phyloP scores from a whole-genome alignment of 1,284 basidiomycete genomes.

The Cutaneotrichosporon spelunceum region DNA sequence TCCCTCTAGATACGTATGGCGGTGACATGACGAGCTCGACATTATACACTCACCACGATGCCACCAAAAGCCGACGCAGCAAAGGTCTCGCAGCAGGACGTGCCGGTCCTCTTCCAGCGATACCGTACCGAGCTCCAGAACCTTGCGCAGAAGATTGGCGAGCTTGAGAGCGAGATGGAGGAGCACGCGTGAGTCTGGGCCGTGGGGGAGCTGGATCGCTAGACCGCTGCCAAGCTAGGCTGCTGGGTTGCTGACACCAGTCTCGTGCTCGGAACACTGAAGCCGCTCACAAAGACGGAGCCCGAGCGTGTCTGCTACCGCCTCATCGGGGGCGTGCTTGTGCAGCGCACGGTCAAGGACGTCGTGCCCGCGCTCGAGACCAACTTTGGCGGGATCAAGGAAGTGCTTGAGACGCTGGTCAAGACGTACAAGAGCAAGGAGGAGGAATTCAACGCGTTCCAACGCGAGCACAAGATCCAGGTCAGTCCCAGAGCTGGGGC shows the following conservation, averaged over 20 bases:
- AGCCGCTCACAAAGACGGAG: slow-evolving; percentile 64
- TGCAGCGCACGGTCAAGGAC: slow-evolving; percentile 93
- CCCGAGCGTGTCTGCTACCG: slow-evolving; percentile 94
- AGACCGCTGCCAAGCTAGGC: too few species aligned
- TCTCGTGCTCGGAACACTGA: slow-evolving; percentile 82
- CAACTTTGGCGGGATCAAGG: slow-evolving; percentile 80
- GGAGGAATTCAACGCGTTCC: slow-evolving; percentile 76
- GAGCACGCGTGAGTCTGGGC: slow-evolving; percentile 62
- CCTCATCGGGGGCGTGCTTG: slow-evolving; percentile 90
- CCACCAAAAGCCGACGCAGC: slow-evolving; percentile 38
- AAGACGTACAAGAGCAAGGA: slow-evolving; percentile 86
- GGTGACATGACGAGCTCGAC: slow-evolving; percentile 7
- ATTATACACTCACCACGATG: slow-evolving; percentile 26
- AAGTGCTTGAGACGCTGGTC: slow-evolving; percentile 68
- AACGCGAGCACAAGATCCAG: slow-evolving; percentile 75
- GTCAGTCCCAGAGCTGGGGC: slow-evolving; percentile 25
- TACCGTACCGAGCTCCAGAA: slow-evolving; percentile 79
- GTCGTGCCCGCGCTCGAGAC: slow-evolving; percentile 85
- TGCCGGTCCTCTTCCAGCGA: slow-evolving; percentile 50
- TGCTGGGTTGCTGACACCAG: slow-evolving; percentile 58
- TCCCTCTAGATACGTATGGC: too few species aligned
- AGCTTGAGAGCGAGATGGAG: slow-evolving; percentile 87
- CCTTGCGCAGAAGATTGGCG: slow-evolving; percentile 84
- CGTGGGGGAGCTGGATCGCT: too few species aligned
- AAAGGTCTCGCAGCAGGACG: slow-evolving; percentile 36